phyloP scores from a whole-genome alignment of 257 asterid species.

The Echium plantagineum region DNA sequence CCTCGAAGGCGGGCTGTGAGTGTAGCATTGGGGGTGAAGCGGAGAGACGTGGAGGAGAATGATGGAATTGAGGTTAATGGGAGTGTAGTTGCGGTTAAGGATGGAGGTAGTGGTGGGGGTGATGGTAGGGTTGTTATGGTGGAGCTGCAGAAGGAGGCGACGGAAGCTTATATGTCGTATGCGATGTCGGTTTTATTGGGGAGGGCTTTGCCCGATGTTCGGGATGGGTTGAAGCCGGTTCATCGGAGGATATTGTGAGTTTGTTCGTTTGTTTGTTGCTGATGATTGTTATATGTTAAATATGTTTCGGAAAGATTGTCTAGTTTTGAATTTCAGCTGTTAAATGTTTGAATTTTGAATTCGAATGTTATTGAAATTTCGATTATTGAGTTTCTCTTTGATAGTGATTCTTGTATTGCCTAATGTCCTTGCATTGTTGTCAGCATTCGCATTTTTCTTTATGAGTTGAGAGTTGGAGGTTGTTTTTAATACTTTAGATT shows the following conservation, averaged over 20 bases:
- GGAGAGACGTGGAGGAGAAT: constrained; percentile 28
- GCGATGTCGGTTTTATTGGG: constrained; percentile 96
- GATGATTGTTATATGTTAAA: constrained; percentile 1
- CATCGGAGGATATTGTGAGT: constrained; percentile 87
- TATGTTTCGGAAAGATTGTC: background rate
- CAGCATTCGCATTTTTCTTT: too few relatives aligned
- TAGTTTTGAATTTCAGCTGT: too few relatives aligned
- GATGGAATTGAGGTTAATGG: constrained; percentile 26
- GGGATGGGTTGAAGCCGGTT: constrained; percentile 96
- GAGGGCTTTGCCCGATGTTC: constrained; percentile 83
- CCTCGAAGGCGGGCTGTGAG: constrained; percentile 17
- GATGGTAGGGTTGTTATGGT: constrained; percentile 54
- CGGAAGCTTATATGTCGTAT: constrained; percentile 83
- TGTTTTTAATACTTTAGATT: too few relatives aligned
- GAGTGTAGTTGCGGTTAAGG: constrained; percentile 22
- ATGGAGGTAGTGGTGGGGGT: constrained; percentile 25
- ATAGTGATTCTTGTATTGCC: background rate
- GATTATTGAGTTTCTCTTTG: too few relatives aligned
- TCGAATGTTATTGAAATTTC: too few relatives aligned
- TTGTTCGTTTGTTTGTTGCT: too few relatives aligned
- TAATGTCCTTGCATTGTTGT: too few relatives aligned
- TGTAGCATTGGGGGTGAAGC: constrained; percentile 20
- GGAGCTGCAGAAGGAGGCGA: constrained; percentile 95
- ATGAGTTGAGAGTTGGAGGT: too few relatives aligned
- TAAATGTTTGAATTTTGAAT: too few relatives aligned